Evolutionary conservation across 441 rosid species (phyloP).

Genomic region (Gossypium schwendimanii): DNA sequence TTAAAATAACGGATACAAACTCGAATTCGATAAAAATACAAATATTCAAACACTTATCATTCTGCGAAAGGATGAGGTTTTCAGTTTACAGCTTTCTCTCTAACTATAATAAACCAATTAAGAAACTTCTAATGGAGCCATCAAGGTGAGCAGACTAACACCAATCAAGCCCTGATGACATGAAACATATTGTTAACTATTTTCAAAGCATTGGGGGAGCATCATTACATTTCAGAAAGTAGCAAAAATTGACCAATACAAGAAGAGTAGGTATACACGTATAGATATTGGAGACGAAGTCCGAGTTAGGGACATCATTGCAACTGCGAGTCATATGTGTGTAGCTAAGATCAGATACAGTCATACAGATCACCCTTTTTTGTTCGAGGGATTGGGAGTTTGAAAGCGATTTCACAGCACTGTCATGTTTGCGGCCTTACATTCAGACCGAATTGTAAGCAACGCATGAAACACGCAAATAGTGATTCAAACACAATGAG

Average conservation of each 20-base stretch:
- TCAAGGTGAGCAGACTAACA: neutral
- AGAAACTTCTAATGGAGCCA: neutral
- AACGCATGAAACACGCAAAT: neutral
- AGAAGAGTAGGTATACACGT: neutral
- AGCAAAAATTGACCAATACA: neutral
- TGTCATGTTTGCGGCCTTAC: conserved; percentile 10
- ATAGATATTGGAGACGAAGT: neutral
- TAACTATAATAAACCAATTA: neutral
- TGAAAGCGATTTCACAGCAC: conserved; percentile 16
- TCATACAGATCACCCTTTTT: neutral
- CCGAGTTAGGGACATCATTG: neutral
- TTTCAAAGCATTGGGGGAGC: neutral
- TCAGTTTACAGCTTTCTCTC: neutral
- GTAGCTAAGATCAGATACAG: neutral
- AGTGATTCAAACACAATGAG: neutral
- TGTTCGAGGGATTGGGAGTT: neutral
- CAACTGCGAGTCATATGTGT: neutral
- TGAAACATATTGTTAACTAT: neutral
- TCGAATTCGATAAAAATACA: no score
- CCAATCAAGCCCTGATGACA: neutral
- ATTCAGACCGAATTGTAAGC: neutral
- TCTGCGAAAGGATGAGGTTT: neutral
- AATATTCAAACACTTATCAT: neutral
- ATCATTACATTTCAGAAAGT: neutral
- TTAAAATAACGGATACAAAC: no score